A percentile compares a stretch with the other conserved stretches of the same genome.
phyloP scores from a whole-genome alignment of 2,329 filamentous ascomycete genomes.

The Aspergillus sp. region DNA sequence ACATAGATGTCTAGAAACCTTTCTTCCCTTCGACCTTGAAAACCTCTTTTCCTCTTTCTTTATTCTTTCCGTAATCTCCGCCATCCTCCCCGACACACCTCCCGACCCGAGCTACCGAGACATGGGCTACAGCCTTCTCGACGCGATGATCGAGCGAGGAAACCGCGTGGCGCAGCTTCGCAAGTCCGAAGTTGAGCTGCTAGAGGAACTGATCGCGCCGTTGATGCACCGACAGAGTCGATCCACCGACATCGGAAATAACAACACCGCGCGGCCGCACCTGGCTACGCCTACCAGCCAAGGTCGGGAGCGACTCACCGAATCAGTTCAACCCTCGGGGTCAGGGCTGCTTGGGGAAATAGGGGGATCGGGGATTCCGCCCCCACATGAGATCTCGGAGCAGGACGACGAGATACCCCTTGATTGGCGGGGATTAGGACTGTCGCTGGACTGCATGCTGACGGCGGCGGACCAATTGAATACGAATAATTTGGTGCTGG shows the following conservation, averaged over 20 bases:
- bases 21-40: slow-evolving; percentile 41
- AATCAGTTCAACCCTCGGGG: background rate
- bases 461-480: slow-evolving; percentile 24
- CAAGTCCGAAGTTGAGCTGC: slow-evolving; percentile 25
- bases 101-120: slow-evolving; percentile 49
- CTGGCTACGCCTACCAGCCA: background rate
- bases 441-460: slow-evolving; percentile 26
- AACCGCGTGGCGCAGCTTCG: slow-evolving; percentile 26
- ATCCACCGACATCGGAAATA: background rate
- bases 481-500: slow-evolving; percentile 19
- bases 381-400: background rate
- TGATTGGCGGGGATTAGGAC: slow-evolving; percentile 24
- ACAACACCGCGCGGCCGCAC: background rate
- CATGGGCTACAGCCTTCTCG: slow-evolving; percentile 19
- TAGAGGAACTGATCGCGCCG: slow-evolving; percentile 23
- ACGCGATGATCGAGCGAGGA: slow-evolving; percentile 24
- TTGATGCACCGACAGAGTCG: slow-evolving; percentile 1
- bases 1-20: slow-evolving; percentile 19
- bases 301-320: background rate
- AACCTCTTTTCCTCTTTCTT: slow-evolving; percentile 38
- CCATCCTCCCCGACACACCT: slow-evolving; percentile 45
- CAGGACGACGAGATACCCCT: slow-evolving; percentile 20
- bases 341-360: background rate
- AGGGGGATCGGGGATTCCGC: background rate
- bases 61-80: slow-evolving; percentile 34